Evolutionary conservation across 2,329 filamentous ascomycete genomes (phyloP), one percentile per base, ranked within the genome.

Genomic region (Akanthomyces lecanii): DNA sequence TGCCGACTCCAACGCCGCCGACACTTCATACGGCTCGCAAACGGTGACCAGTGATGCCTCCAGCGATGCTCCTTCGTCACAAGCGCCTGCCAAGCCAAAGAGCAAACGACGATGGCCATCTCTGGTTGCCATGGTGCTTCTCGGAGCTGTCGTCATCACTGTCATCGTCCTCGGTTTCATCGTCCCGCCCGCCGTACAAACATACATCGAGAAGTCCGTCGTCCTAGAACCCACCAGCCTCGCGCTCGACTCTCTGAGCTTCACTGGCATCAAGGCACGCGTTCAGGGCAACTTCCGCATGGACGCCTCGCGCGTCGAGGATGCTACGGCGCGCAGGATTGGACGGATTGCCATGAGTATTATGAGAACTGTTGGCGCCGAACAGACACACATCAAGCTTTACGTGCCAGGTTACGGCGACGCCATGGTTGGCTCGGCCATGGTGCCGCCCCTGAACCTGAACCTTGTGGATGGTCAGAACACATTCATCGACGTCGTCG

Each of bases 341-440:
- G 95, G 95, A 48, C 83, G 85, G 62, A 82, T 91, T 25, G 87
- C 88, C 21, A 96, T 92, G 1, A 94, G 89, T 85, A 82, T 97
- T 67, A 90, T 91, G 63, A 82, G 83, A 65, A 85, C 91, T 70
- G 82, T 96, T 14, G 89, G 92, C 71, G 94, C 83, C 2, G 85
- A 89, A 23, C 78, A 89, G 69, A 90, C 91, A 2, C 82, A 85
- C 56, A 85, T 97, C 38, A 79, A 88, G 63, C 86, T 98, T 7
- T 92, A 89, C 69, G 81, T 97, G 36, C 93, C 94, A 14, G 89
- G 95, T 66, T 96, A 96, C 71, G 86, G 85, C 30, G 85, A 94
- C 73, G 79, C 89, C 16, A 77, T 96, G 54, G 78, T 97, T 25
- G 95, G 93, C 18, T 91, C 85, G 11, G 92, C 91, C 14, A 81